A percentile compares a stretch with the other conserved stretches of the same genome.
Conservation (phyloP, 2,329 filamentous ascomycete species). For the Ophiostoma piceae region DNA sequence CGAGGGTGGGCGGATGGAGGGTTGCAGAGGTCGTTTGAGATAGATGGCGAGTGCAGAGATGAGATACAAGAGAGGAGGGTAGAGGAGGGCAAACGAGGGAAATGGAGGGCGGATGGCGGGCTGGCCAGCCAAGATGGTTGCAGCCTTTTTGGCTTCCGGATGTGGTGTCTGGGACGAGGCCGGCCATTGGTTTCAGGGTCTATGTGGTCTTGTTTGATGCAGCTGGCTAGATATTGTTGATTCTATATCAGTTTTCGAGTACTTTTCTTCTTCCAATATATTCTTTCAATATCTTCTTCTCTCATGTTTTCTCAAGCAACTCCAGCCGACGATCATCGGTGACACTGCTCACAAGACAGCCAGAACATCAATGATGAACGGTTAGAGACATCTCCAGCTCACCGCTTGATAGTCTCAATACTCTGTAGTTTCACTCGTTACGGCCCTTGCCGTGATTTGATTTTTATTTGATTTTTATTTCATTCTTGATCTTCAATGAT, state of each 20-base stretch:
- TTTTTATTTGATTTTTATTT: neutral
- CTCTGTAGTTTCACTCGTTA: neutral
- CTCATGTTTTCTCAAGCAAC: neutral
- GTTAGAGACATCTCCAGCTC: neutral
- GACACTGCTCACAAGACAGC: neutral
- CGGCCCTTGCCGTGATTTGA: neutral
- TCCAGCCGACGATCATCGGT: conserved; percentile 3
- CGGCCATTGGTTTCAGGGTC: neutral
- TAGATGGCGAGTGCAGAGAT: neutral
- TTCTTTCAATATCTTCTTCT: neutral
- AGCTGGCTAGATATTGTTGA: too few relatives aligned
- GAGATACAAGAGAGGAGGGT: too few relatives aligned
- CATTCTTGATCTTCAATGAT: neutral
- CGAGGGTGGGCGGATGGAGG: neutral
- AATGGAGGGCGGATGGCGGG: too few relatives aligned
- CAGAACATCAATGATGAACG: neutral
- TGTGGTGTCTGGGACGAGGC: neutral
- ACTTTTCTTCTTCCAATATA: neutral
- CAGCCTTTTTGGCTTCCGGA: neutral
- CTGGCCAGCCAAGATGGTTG: neutral
- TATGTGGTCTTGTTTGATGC: neutral
- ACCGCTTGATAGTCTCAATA: neutral
- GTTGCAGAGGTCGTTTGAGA: neutral
- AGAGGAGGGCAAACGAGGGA: too few relatives aligned
- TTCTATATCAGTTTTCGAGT: neutral